Base-by-base conservation (phyloP, 305 asterid genomes). In the Solanum hybrid region DNA sequence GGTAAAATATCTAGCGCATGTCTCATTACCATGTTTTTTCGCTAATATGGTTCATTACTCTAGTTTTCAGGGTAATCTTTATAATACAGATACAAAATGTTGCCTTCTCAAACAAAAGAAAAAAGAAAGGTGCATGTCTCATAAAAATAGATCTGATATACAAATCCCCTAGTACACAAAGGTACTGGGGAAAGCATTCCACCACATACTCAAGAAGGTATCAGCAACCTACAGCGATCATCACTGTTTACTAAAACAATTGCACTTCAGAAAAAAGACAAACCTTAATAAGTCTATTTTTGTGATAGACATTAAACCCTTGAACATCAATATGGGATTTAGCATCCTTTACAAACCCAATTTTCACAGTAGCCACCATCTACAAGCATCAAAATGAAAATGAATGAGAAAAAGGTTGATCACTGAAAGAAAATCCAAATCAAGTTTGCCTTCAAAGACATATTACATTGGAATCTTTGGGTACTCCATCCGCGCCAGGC, bases 341-440 rank as follows among this genome's bases (percentile, higher is more conserved):
- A 60, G 99, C 99, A 91, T 98, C 99, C 94, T 96, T 98, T 85
- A 98, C 99, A 91, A 98, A 98, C 71, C 99, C 99, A 94, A 98
- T 93, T 87, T 97, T 96, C 56, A 98, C 99, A 42, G 88, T 91
- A 90, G 98, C 99, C 88, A 96, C 94, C 98, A 96, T 95, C 99
- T 96, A 91, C 89, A 82, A 84, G 80, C 66, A 86, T 88, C 89
- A 81, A 82, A 26, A 89, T 27, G 66, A 81, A 89, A 92, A 79
- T 89, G 73, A 88, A 87, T 84, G 51, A 89, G 88, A 75, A 66
- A 64, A n/a, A 86, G 79, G 85, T 88, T 89, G 17, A 78, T 85
- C 78, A 81, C 37, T 27, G 85, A 89, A 66, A 85, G 81, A 7
- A 66, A 38, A 87, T 51, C 60, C 13, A 80, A 87, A 82, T 34